Percentiles rank a stretch among this genome's conserved stretches.
Conservation (phyloP, 2,329 filamentous ascomycete species). For the Botryosphaeria dothidea region DNA sequence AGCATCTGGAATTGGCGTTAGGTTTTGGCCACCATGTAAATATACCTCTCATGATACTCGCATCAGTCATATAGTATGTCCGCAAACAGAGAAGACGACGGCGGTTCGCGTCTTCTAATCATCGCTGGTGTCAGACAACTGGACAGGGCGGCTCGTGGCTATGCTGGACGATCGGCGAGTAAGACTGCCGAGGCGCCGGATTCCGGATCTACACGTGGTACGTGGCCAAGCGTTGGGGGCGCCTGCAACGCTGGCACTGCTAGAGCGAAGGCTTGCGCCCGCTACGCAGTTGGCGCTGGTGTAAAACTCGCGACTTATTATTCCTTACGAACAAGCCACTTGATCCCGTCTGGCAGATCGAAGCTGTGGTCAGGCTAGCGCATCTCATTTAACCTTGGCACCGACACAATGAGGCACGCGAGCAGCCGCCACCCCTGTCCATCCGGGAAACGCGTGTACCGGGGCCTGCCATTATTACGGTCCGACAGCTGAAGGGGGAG, state of each 20-base stretch:
- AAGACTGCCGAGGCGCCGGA: background rate
- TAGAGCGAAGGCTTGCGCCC: background rate
- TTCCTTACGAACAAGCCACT: background rate
- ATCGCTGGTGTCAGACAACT: too few relatives aligned
- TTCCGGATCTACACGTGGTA: background rate
- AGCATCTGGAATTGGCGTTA: background rate
- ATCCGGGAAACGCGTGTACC: background rate
- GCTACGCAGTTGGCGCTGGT: background rate
- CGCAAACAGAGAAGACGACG: too few relatives aligned
- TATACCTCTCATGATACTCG: background rate
- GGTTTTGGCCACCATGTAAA: background rate
- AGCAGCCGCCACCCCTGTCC: constrained; percentile 10
- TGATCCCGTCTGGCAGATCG: background rate
- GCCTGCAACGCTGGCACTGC: background rate
- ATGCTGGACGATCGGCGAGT: too few relatives aligned
- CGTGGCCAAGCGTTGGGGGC: background rate
- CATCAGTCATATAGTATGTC: background rate
- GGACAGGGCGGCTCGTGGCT: too few relatives aligned
- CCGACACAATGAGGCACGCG: constrained; percentile 2
- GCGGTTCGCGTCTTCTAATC: too few relatives aligned
- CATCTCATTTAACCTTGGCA: background rate
- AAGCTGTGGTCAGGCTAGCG: background rate
- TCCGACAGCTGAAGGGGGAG: background rate
- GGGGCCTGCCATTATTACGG: background rate
- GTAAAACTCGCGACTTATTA: background rate